Evolutionary conservation across 768 basidiomycete genomes (phyloP).

Genomic region (Hebeloma cylindrosporum): DNA sequence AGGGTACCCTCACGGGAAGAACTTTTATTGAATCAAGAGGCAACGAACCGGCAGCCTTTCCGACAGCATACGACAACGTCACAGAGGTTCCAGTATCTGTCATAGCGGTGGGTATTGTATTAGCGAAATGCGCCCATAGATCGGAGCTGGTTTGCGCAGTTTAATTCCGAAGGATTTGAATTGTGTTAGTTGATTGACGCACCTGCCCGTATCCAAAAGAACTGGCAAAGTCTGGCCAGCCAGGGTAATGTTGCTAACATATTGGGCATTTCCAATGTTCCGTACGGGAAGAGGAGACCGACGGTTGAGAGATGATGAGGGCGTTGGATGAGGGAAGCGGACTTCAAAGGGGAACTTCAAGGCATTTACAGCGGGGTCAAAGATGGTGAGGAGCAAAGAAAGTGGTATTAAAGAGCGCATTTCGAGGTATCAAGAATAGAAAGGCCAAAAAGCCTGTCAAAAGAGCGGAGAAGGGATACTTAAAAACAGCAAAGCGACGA

Average conservation of each 20-base stretch:
- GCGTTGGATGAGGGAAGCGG: conserved; percentile 25
- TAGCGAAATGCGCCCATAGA: conserved; percentile 63
- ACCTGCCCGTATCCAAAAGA: conserved; percentile 80
- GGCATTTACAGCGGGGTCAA: conserved; percentile 37
- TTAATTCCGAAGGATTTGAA: too few relatives aligned
- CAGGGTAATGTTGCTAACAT: conserved; percentile 70
- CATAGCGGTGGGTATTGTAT: conserved; percentile 42
- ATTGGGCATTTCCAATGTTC: conserved; percentile 73
- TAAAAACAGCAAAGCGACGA: conserved; percentile 18
- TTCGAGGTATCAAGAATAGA: conserved; percentile 21
- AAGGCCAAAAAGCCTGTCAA: conserved; percentile 13
- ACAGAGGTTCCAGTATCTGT: conserved; percentile 56
- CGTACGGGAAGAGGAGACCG: conserved; percentile 45
- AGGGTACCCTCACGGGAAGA: background rate
- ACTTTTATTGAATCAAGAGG: background rate
- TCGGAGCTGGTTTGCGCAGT: conserved; percentile 67
- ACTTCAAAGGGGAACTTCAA: conserved; percentile 41
- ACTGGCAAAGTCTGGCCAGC: conserved; percentile 58
- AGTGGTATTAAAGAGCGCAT: conserved; percentile 46
- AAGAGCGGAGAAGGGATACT: conserved; percentile 22
- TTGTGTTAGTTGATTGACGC: too few relatives aligned
- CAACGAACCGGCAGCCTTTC: conserved; percentile 55
- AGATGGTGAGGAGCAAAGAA: conserved; percentile 40
- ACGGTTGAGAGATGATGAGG: conserved; percentile 28
- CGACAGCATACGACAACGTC: conserved; percentile 68